phyloP scores from a whole-genome alignment of 176 grass and related monocot genomes.

The Sorghum bicolor region DNA sequence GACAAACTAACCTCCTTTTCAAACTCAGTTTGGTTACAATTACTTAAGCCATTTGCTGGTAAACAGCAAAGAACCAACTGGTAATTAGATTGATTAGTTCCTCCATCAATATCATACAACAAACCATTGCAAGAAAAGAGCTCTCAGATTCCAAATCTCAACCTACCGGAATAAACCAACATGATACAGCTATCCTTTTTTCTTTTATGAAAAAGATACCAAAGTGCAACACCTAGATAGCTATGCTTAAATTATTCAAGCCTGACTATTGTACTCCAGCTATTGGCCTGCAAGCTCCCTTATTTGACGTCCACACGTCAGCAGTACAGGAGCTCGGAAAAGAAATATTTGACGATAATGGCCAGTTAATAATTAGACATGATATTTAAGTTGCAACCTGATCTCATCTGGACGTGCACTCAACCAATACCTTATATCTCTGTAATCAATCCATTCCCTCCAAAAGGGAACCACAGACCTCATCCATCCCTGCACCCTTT shows the following conservation, averaged over 20 bases:
- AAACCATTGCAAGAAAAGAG: not conserved
- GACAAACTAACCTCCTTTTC: not conserved
- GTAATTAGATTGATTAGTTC: not conserved
- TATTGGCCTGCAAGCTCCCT: conserved; percentile 24
- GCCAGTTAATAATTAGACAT: conserved; percentile 2
- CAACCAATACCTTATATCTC: conserved; percentile 28
- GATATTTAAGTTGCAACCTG: conserved; percentile 7
- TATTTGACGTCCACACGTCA: conserved; percentile 14
- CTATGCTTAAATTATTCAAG: conserved; percentile 6
- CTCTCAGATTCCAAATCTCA: not conserved
- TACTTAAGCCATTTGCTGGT: conserved; percentile 10
- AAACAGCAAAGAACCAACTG: conserved; percentile 13
- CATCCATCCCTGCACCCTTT: conserved; percentile 21
- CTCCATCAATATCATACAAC: not conserved
- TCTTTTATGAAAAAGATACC: not conserved
- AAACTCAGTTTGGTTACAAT: not conserved
- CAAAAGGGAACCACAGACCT: conserved; percentile 21
- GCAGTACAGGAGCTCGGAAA: conserved; percentile 7
- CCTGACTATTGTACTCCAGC: not conserved
- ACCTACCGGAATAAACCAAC: conserved; percentile 5
- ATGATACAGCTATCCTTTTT: not conserved
- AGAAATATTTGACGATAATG: conserved; percentile 15
- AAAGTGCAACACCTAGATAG: not conserved
- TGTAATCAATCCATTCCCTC: conserved; percentile 5
- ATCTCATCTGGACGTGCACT: conserved; percentile 36